A percentile compares a stretch with the other conserved stretches of the same genome.
These are phyloP conservation scores for Umbelopsis sp. DNA, from an alignment of 192 early-diverging fungal species.

Conservation along the genomic window DNA sequence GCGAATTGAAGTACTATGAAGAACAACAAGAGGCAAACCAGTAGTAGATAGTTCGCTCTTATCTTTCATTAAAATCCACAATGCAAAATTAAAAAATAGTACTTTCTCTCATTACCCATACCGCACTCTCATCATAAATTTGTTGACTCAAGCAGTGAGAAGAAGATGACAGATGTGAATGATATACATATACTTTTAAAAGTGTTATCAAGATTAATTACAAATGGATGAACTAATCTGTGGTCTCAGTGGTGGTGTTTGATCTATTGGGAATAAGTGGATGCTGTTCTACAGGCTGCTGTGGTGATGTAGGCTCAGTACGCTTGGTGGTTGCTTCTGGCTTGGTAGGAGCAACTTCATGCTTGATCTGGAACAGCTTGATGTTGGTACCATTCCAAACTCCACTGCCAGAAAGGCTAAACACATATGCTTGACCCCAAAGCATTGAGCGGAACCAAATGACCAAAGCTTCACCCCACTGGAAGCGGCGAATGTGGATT, in stretches of 20 bases:
- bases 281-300: neutral
- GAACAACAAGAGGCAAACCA: slow-evolving; percentile 55
- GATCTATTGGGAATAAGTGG: neutral
- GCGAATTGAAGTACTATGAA: slow-evolving; percentile 78
- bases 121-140: neutral
- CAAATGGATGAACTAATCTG: neutral
- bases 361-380: slow-evolving; percentile 55
- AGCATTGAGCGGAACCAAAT: slow-evolving; percentile 73
- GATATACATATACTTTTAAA: too few species aligned
- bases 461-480: slow-evolving; percentile 61
- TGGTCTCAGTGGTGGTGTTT: neutral
- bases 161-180: neutral
- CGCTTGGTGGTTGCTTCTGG: neutral
- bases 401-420: slow-evolving; percentile 56
- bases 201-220: too few species aligned
- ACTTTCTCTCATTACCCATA: neutral
- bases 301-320: neutral
- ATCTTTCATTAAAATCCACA: too few species aligned
- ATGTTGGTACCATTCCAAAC: slow-evolving; percentile 69
- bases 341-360: slow-evolving; percentile 2
- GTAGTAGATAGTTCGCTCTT: neutral
- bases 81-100: neutral
- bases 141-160: neutral
- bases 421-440: slow-evolving; percentile 71
- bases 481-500: slow-evolving; percentile 59